Evolutionary conservation across 805 yeast genomes (phyloP).

Genomic region (Scheffersomyces spartinae): DNA sequence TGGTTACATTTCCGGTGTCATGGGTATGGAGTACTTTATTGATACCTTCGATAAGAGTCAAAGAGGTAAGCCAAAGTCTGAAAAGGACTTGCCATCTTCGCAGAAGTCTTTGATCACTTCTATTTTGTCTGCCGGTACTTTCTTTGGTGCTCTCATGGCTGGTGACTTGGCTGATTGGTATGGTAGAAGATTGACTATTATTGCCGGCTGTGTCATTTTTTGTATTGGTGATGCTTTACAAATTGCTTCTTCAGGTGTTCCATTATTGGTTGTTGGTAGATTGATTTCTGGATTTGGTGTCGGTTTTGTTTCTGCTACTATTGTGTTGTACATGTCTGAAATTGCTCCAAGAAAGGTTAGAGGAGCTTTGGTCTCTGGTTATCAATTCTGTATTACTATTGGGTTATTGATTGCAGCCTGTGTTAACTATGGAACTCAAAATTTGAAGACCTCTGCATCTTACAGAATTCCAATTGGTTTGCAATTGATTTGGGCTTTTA

Average conservation of each 20-base stretch:
- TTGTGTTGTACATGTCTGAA: slow-evolving; percentile 31
- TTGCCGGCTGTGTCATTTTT: slow-evolving; percentile 21
- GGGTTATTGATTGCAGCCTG: slow-evolving; percentile 27
- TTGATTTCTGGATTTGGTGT: slow-evolving; percentile 30
- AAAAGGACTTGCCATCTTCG: slow-evolving; percentile 8
- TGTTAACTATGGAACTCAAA: slow-evolving; percentile 24
- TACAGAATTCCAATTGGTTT: slow-evolving; percentile 32
- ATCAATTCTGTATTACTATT: slow-evolving; percentile 29
- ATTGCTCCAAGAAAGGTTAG: slow-evolving; percentile 30
- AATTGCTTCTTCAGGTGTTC: slow-evolving; percentile 22
- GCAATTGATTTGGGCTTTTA: slow-evolving; percentile 25
- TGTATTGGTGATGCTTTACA: slow-evolving; percentile 28
- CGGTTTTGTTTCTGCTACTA: slow-evolving; percentile 28
- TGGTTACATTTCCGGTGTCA: slow-evolving; percentile 28
- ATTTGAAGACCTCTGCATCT: slow-evolving; percentile 21
- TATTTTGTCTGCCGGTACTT: slow-evolving; percentile 30
- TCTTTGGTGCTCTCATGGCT: slow-evolving; percentile 26
- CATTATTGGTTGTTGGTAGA: slow-evolving; percentile 27
- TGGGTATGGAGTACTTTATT: slow-evolving; percentile 27
- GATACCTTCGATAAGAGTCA: slow-evolving; percentile 14
- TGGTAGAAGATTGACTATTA: slow-evolving; percentile 27
- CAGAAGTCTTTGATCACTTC: slow-evolving; percentile 16
- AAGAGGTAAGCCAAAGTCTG: slow-evolving; percentile 8
- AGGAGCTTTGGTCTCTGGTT: slow-evolving; percentile 31
- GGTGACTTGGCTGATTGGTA: slow-evolving; percentile 24